A percentile compares a stretch with the other conserved stretches of the same genome.
Conservation (phyloP, 805 yeast species). For the Tetrapisispora iriomotensis region DNA sequence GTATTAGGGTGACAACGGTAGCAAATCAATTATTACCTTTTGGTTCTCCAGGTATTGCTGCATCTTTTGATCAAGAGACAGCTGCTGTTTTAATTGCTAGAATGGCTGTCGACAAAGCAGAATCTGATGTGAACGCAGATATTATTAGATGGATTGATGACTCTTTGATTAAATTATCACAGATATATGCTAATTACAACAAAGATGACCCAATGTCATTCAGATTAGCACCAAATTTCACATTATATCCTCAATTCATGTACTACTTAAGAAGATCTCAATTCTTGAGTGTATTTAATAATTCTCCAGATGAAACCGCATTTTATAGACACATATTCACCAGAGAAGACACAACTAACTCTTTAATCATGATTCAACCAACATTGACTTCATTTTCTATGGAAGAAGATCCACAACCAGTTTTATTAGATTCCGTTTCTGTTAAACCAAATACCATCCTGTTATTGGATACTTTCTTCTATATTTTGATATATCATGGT, state of each 20-base stretch:
- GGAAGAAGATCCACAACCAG: conserved; percentile 83
- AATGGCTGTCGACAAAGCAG: conserved; percentile 74
- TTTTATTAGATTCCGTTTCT: conserved; percentile 85
- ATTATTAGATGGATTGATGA: conserved; percentile 92
- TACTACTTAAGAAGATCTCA: conserved; percentile 94
- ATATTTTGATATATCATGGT: conserved; percentile 91
- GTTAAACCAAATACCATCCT: conserved; percentile 80
- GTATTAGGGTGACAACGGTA: conserved; percentile 86
- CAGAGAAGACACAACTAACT: conserved; percentile 86
- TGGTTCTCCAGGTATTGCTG: conserved; percentile 45
- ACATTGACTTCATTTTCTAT: conserved; percentile 79
- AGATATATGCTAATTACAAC: conserved; percentile 85
- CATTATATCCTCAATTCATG: conserved; percentile 89
- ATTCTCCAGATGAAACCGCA: conserved; percentile 98
- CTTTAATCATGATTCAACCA: conserved; percentile 96
- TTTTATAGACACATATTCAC: conserved; percentile 87
- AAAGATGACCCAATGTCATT: conserved; percentile 78
- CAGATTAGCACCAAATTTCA: conserved; percentile 72
- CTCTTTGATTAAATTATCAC: conserved; percentile 80
- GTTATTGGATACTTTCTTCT: conserved; percentile 92
- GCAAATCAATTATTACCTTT: conserved; percentile 42
- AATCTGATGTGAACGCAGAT: conserved; percentile 84
- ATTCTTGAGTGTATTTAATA: conserved; percentile 90
- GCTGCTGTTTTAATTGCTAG: conserved; percentile 93
- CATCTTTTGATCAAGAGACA: conserved; percentile 94